Base-by-base conservation (phyloP, 768 basidiomycete species). In the Boletales sp. region DNA sequence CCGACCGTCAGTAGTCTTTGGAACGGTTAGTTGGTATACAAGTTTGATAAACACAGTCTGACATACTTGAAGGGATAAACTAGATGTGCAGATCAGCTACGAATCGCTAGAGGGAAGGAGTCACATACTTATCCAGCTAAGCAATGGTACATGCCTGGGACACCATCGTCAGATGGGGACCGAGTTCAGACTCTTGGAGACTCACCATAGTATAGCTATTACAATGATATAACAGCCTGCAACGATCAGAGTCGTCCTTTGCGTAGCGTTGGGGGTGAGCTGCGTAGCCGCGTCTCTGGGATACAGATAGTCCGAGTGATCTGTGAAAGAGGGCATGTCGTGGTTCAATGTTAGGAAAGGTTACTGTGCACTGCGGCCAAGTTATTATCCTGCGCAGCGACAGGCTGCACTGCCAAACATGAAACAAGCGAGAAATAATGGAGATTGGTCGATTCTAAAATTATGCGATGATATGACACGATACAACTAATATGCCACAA, bases 41-140 rank as follows among this genome's bases (percentile, higher is more conserved):
- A 17, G 12, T 21, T 44, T 21, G 8, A 46, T 51, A 50, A 15
- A 15, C n/a, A 11, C 30, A 13, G 41, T n/a, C 54, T n/a, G 48
- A 66, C 83, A 70, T 70, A 90, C 90, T 93, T 93, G 80, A 93
- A 93, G 5, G 90, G 91, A 66, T 93, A 93, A 62, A 93, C 90
- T 92, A 45, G 40, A 48, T 15, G 34, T 32, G 40, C 28, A 39
- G 32, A 21, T 61, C 38, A 66, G 56, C 44, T 19, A 44, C n/a
- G 44, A 38, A 28, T 52, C 44, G 8, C 25, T 8, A 12, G 13
- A 46, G 14, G 19, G 30, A 37, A 49, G 39, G 25, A 37, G 39
- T 32, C 14, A 79, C 87, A 76, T 59, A 90, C 90, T 82, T 57
- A 92, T 82, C 55, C 74, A 70, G 48, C 81, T 86, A 54, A 92